Evolutionary conservation across 2,329 filamentous ascomycete species (phyloP).

Genomic region (Aspergillus sp.): DNA sequence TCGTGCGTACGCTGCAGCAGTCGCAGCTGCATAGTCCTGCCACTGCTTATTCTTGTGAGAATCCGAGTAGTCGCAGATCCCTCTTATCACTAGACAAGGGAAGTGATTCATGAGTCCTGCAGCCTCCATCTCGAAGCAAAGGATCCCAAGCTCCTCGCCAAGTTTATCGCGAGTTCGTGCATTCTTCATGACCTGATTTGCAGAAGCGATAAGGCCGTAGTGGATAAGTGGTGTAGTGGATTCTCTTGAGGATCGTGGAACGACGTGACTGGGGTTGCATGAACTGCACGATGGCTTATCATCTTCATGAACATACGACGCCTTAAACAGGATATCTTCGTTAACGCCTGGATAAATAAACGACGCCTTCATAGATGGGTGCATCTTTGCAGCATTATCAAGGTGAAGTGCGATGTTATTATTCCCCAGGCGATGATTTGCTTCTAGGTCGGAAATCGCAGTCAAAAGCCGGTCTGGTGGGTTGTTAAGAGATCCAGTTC

Average conservation of each 20-base stretch:
- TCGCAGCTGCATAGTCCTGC: conserved; percentile 16
- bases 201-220: neutral
- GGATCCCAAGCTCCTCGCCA: neutral
- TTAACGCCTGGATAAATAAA: neutral
- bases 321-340: neutral
- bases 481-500: neutral
- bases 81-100: conserved; percentile 3
- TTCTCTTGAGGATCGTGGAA: neutral
- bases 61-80: conserved; percentile 19
- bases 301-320: neutral
- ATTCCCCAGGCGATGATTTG: neutral
- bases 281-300: neutral
- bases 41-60: conserved; percentile 19
- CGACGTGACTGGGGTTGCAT: neutral
- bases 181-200: neutral
- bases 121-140: conserved; percentile 14
- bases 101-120: neutral
- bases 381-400: neutral
- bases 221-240: neutral
- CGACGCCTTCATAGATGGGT: rapidly evolving
- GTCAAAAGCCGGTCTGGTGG: neutral
- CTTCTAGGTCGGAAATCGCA: neutral
- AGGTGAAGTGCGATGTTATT: neutral
- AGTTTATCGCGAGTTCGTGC: neutral
- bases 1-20: neutral